Percentiles rank a stretch among this genome's conserved stretches.
phyloP scores from a whole-genome alignment of 2,329 filamentous ascomycete genomes.

The Fusarium oligoseptatum region DNA sequence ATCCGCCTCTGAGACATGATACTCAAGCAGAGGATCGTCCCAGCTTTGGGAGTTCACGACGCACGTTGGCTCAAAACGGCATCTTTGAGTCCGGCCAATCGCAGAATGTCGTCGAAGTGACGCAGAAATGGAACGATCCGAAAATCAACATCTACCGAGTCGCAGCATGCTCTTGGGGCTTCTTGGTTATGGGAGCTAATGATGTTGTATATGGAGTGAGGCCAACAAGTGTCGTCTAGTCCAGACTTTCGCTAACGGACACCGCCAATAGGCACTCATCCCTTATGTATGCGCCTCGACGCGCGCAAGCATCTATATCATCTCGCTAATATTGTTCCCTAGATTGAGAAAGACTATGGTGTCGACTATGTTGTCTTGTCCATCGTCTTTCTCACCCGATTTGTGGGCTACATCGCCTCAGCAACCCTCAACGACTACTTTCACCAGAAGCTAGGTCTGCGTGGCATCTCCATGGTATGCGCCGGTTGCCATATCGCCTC shows the following conservation, averaged over 20 bases:
- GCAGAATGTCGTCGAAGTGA: neutral
- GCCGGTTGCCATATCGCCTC: neutral
- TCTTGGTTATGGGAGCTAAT: conserved; percentile 4
- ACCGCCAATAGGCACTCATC: neutral
- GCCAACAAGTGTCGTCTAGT: neutral
- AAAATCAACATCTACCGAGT: neutral
- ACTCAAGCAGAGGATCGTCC: neutral
- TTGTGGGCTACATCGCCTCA: neutral
- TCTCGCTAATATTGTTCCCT: neutral
- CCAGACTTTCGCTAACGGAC: neutral
- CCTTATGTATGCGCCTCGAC: neutral
- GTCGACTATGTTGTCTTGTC: neutral
- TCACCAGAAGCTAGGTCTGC: neutral
- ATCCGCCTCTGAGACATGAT: neutral
- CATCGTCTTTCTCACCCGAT: neutral
- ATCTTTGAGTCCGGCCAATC: neutral
- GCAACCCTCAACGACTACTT: neutral
- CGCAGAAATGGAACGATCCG: neutral
- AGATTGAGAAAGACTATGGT: neutral
- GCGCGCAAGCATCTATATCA: neutral
- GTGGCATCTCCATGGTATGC: neutral
- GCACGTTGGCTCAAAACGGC: neutral
- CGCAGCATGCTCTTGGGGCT: neutral
- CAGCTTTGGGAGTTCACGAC: neutral
- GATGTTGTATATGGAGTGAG: conserved; percentile 3